A percentile compares a stretch with the other conserved stretches of the same genome.
These are phyloP conservation scores for Zopfochytrium polystomum DNA, from an alignment of 371 early-diverging fungal genomes.

Conservation along the genomic window DNA sequence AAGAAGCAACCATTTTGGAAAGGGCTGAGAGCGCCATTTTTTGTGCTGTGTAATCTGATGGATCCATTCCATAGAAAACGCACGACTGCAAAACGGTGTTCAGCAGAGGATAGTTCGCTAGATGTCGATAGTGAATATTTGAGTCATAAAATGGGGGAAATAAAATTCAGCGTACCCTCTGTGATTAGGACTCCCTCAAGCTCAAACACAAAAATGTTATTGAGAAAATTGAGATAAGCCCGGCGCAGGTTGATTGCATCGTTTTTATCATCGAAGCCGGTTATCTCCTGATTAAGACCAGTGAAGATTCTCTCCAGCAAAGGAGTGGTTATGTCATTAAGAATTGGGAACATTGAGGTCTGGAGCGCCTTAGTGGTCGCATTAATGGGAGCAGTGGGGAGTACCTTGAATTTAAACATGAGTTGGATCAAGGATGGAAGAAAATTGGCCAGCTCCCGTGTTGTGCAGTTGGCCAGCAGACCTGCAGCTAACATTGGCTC, in stretches of 20 bases:
- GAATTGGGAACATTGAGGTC: conserved; percentile 45
- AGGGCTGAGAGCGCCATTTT: conserved; percentile 81
- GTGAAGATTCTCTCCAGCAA: conserved; percentile 78
- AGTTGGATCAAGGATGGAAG: conserved; percentile 81
- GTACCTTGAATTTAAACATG: conserved; percentile 84
- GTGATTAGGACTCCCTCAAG: conserved; percentile 74
- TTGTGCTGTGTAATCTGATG: conserved; percentile 67
- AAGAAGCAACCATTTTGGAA: conserved; percentile 72
- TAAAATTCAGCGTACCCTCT: conserved; percentile 49
- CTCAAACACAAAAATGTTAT: conserved; percentile 76
- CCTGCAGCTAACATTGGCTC: conserved; percentile 72
- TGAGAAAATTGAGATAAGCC: conserved; percentile 78
- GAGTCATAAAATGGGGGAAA: background rate
- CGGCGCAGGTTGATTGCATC: conserved; percentile 72
- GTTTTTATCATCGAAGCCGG: conserved; percentile 87
- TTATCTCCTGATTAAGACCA: conserved; percentile 74
- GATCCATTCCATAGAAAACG: conserved; percentile 72
- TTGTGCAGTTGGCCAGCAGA: conserved; percentile 69
- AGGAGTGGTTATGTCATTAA: conserved; percentile 76
- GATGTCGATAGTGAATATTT: background rate
- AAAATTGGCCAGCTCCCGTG: conserved; percentile 81
- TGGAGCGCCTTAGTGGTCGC: conserved; percentile 10
- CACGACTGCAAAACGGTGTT: conserved; percentile 73
- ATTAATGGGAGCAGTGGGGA: too few relatives aligned
- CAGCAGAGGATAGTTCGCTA: conserved; percentile 68